Base-by-base conservation (phyloP, 306 rosid genomes). In the Casuarina equisetifolia region DNA sequence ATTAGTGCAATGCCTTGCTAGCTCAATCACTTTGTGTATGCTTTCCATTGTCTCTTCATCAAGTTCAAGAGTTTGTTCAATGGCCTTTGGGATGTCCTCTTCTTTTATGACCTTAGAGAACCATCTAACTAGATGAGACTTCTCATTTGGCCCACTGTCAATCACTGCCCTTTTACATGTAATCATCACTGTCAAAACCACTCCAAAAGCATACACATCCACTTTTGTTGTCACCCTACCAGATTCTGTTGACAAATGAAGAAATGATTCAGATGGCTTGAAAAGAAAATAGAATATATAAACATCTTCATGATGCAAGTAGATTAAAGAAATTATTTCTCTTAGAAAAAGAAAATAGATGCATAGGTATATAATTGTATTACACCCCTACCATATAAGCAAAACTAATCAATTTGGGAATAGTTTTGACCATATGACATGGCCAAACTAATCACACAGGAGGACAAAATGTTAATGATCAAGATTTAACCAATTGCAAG, bases 221-320 rank as follows among this genome's bases (percentile, higher is more conserved):
- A 94, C 98, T 85, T 94, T 94, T 25, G 97, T 94, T 3, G 98
- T 92, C 58, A 94, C 97, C 80, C 97, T 91, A 74, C 98, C 98
- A 0, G 97, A 92, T 4, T 97, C 98, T 94, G 86, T 74, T 67
- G 38, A 78, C 55, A 74, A 69, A 73, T 48, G 79, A 72, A 70
- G 74, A 3, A 55, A 9, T 19, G n/a, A 69, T 49, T 5, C 44
- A 75, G 36, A 19, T 49, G 38, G 32, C 32, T 25, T 0, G 32
- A 25, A 25, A 25, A 25, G 32, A 25, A 25, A 25, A 25, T 25
- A 25, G 32, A 25, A 25, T 25, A 25, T 25, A 25, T 25, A 25
- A 1, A 25, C 32, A 25, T 25, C 32, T 25, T 25, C 32, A 25
- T 25, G 32, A 25, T 0, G 1, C 32, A 25, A 25, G 32, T 25